Evolutionary conservation across 2,329 filamentous ascomycete species (phyloP), one percentile per base, ranked within the genome.

Genomic region (Verticillium zaregamsianum): DNA sequence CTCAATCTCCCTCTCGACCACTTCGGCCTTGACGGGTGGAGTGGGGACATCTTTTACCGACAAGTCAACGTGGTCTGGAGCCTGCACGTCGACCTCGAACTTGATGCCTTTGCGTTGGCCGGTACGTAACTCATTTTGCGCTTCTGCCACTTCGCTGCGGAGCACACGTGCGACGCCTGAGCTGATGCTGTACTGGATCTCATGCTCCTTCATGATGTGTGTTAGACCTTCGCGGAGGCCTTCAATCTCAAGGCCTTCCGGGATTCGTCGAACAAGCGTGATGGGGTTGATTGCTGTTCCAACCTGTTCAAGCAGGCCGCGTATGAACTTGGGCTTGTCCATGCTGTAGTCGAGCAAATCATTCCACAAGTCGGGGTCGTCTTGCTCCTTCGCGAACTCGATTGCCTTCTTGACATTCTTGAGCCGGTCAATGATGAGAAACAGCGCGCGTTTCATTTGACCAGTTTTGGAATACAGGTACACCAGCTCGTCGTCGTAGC

Each of bases 271-370:
- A 6, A 99, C 92, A 3, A 99, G 85, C 17, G 90, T 90, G 65
- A 98, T 94, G 0, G 95, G 95, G 70, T 98, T 89, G 70, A 99
- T 95, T 1, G 92, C 87, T 1, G 93, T 98, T 39, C 95, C 95
- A 1, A 97, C 94, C 77, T 98, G 92, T 70, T 97, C 92, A 0
- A 99, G 85, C 3, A 99, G 80, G 0, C 91, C 93, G 14, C 92
- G 89, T 67, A 99, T 98, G 77, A 99, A 99, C 49, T 87, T 87
- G 1, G 95, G 95, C 71, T 97, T 97, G 77, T 97, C 93, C 95
- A 99, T 98, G 64, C 91, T 94, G 74, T 98, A 98, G 68, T 94
- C 88, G 6, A 99, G 85, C 8, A 99, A 82, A 70, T 98, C 93
- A 66, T 97, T 91, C 95, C 95, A 99, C 0, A 99, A 82, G 68